Conservation (phyloP, 2,329 filamentous ascomycete genomes). For the Verticillium tricorpus region DNA sequence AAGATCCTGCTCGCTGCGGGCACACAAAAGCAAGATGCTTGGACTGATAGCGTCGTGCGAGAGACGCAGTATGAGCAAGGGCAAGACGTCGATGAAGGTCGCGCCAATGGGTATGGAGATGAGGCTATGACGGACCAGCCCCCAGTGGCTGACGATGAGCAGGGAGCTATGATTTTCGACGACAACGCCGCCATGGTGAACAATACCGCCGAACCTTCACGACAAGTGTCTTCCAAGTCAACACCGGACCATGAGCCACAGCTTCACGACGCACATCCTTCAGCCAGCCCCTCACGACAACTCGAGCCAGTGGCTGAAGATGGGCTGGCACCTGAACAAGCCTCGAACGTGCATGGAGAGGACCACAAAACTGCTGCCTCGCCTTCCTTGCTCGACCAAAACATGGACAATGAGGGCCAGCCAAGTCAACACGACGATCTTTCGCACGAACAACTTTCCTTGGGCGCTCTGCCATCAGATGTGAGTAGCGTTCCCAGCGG, state of each 20-base stretch:
- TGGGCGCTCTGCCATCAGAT: constrained; percentile 24
- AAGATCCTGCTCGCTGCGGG: constrained; percentile 47
- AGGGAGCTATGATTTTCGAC: constrained; percentile 2
- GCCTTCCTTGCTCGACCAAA: neutral
- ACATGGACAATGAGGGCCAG: neutral
- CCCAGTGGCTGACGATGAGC: neutral
- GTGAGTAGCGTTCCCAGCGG: constrained; percentile 39
- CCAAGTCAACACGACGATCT: constrained; percentile 17
- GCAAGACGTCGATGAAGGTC: constrained; percentile 5
- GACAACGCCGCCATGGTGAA: neutral
- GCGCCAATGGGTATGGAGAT: neutral
- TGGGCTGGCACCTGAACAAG: neutral
- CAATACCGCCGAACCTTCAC: constrained; percentile 16
- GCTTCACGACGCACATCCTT: neutral
- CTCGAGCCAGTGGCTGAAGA: neutral
- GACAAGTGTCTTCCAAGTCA: neutral
- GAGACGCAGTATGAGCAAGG: constrained; percentile 15
- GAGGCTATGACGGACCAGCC: constrained; percentile 6
- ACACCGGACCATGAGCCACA: neutral
- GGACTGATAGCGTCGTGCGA: constrained; percentile 16
- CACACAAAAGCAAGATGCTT: constrained; percentile 14
- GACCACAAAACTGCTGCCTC: neutral
- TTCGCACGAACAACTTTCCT: neutral
- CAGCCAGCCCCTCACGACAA: neutral
- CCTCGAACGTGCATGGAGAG: neutral